Base-by-base conservation (phyloP, 176 grass and related monocot species). In the Phoenix dactylifera region DNA sequence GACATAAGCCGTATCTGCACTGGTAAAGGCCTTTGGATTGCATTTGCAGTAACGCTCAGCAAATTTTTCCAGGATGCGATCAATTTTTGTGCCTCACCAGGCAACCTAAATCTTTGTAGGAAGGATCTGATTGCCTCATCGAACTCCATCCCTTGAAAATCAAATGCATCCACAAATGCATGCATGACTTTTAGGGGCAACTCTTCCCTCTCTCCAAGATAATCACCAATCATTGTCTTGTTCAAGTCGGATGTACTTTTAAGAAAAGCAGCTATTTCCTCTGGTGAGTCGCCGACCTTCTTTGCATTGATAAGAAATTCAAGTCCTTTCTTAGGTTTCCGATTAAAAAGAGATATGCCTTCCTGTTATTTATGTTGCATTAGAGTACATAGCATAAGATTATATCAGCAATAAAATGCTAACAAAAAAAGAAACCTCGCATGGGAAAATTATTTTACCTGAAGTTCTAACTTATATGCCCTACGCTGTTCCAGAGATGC, bases 31-130 rank as follows among this genome's bases (percentile, higher is more conserved):
- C 62, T 89, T 92, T 61, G 94, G 79, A 68, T 98, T 98, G 68
- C 94, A 98, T 85, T 93, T 98, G 63, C 88, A 86, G 60, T 86
- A 98, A 54, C 82, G 84, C 52, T 89, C 94, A 71, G 88, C 81
- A 83, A 98, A 98, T 72, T 98, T 98, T 67, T 93, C 88, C 88
- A 98, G 89, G 53, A 98, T 85, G 25, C 94, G 63, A 70, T 98
- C 94, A 39, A 98, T 98, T 70, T 98, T 75, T 98, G 94, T 71
- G 94, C 94, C 70, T 98, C 94, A 69, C 94, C 88, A 74, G 94
- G 94, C 76, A 98, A 86, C 22, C 88, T 80, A 71, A 98, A 98
- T 51, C 94, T 84, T 86, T 81, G 81, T 67, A 93, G 75, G 58
- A 98, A 98, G 68, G 70, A 60, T 64, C 94, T 79, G 72, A 98